These are phyloP conservation scores for Haberlea rhodopensis DNA, from an alignment of 257 asterid genomes.

Conservation along the genomic window DNA sequence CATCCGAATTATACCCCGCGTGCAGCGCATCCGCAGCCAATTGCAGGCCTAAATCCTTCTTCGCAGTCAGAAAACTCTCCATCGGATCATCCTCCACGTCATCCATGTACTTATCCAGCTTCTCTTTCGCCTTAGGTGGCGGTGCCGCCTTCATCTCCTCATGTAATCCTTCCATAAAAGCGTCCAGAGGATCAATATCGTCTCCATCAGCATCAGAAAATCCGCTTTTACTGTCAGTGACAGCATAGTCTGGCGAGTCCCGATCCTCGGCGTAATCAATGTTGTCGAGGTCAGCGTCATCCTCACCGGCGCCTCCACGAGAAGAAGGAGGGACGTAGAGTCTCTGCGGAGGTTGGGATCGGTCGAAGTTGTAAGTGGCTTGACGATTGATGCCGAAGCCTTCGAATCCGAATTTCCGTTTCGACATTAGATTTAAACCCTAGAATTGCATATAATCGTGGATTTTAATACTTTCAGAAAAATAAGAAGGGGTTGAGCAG, in stretches of 20 bases:
- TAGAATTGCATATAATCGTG: slow-evolving; percentile 32
- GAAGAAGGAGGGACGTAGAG: slow-evolving; percentile 79
- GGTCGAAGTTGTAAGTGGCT: slow-evolving; percentile 79
- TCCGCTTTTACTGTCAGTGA: slow-evolving; percentile 8
- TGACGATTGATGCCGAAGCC: slow-evolving; percentile 92
- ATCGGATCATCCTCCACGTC: slow-evolving; percentile 82
- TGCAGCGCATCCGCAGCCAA: slow-evolving; percentile 91
- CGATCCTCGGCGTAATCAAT: slow-evolving; percentile 66
- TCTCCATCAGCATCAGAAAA: slow-evolving; percentile 40
- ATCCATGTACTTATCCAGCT: slow-evolving; percentile 78
- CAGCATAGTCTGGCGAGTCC: slow-evolving; percentile 27
- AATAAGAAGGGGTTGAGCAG: background rate
- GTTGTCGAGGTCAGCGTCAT: slow-evolving; percentile 77
- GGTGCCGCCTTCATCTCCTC: slow-evolving; percentile 90
- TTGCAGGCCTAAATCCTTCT: slow-evolving; percentile 90
- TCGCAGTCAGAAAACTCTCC: slow-evolving; percentile 79
- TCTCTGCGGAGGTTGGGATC: slow-evolving; percentile 66
- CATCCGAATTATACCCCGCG: slow-evolving; percentile 96
- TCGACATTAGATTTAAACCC: slow-evolving; percentile 66
- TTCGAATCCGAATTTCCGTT: slow-evolving; percentile 90
- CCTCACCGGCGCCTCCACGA: slow-evolving; percentile 59
- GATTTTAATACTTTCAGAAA: background rate
- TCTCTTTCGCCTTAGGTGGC: slow-evolving; percentile 71
- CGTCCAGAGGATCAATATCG: slow-evolving; percentile 93
- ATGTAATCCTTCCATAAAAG: slow-evolving; percentile 93